Evolutionary conservation across 1,139 yeast genomes (phyloP).

Genomic region (Saccharomyces uvarum): DNA sequence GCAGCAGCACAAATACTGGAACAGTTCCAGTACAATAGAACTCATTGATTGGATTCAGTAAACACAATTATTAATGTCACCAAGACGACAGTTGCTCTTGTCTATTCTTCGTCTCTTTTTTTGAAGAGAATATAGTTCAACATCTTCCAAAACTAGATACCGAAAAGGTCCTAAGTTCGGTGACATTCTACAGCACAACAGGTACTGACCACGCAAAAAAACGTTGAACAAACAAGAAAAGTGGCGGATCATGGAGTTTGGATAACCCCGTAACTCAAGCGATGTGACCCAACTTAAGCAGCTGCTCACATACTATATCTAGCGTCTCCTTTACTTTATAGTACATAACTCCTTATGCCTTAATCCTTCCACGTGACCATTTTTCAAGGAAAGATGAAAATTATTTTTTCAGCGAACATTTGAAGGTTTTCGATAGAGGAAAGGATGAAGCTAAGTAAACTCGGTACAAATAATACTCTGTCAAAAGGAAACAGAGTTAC

Average conservation of each 20-base stretch:
- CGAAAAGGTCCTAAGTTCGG: background rate
- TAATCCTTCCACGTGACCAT: background rate
- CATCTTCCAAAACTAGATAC: background rate
- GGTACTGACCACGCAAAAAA: background rate
- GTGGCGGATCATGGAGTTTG: background rate
- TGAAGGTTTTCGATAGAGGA: background rate
- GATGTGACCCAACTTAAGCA: background rate
- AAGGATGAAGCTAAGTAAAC: background rate
- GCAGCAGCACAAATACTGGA: slow-evolving; percentile 1
- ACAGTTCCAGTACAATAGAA: background rate
- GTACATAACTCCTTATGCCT: background rate
- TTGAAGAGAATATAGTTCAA: background rate
- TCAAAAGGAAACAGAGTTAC: background rate
- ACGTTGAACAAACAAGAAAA: background rate
- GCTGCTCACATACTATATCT: background rate
- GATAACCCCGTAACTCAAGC: background rate
- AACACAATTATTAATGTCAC: background rate
- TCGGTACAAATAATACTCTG: background rate
- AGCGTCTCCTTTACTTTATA: background rate
- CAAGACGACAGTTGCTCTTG: background rate
- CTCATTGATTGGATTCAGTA: background rate
- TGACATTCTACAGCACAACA: background rate
- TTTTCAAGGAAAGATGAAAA: slow-evolving; percentile 1
- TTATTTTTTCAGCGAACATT: slow-evolving; percentile 1
- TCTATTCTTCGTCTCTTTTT: background rate